These are phyloP conservation scores for Knufia fluminis DNA, from an alignment of 2,329 filamentous ascomycete genomes.

Conservation along the genomic window DNA sequence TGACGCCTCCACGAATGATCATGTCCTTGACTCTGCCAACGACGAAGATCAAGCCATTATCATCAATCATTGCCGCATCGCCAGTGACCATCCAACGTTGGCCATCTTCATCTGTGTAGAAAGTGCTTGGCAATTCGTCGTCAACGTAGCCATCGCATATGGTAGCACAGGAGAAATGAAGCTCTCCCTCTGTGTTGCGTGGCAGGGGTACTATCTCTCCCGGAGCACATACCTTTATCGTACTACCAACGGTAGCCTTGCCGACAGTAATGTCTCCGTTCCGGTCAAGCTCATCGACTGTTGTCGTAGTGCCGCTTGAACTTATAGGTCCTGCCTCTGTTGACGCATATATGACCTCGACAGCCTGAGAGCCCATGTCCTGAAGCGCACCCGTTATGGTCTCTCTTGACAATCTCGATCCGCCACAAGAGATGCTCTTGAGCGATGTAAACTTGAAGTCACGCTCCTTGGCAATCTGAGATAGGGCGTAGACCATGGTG, in stretches of 20 bases:
- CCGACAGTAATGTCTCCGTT: neutral
- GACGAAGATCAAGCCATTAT: conserved; percentile 69
- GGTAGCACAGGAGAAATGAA: neutral
- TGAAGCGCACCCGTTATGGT: neutral
- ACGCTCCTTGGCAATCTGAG: neutral
- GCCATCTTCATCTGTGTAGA: conserved; percentile 27
- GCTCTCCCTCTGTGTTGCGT: neutral
- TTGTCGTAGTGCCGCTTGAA: neutral
- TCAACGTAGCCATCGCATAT: conserved; percentile 1
- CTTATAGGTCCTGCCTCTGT: neutral
- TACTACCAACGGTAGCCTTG: neutral
- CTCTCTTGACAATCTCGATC: conserved; percentile 1
- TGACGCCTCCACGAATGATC: conserved; percentile 89
- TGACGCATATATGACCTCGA: conserved; percentile 4
- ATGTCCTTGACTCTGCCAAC: conserved; percentile 62
- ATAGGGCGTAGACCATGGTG: conserved; percentile 1
- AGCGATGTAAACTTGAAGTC: neutral
- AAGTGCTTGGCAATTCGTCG: neutral
- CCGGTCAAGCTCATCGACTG: neutral
- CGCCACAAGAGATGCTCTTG: conserved; percentile 2
- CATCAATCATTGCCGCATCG: conserved; percentile 76
- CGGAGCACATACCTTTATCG: neutral
- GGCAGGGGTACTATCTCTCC: neutral
- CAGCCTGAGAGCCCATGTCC: neutral
- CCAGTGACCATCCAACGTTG: conserved; percentile 80